phyloP scores from a whole-genome alignment of 78 protist genomes.

The Thecamonas trahens region DNA sequence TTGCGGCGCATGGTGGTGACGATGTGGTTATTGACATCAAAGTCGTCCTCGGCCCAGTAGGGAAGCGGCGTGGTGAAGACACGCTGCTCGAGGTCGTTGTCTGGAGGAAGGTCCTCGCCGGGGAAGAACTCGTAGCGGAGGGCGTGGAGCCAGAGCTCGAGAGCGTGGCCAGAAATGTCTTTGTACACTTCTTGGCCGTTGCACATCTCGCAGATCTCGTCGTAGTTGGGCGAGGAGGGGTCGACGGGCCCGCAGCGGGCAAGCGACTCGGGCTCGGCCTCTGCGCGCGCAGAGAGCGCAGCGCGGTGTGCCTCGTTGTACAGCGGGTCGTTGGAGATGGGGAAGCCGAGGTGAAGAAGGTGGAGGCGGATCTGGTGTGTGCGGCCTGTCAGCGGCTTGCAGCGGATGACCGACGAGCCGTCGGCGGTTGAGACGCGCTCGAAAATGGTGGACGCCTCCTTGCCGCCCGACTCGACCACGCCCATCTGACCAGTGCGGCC shows the following conservation, averaged over 20 bases:
- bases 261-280: not conserved
- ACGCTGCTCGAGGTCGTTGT: not conserved
- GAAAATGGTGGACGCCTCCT: conserved; percentile 22
- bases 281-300: not conserved
- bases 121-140: not conserved
- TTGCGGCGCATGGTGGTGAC: no score
- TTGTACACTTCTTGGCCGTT: not conserved
- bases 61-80: not conserved
- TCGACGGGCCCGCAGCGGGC: not conserved
- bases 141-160: not conserved
- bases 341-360: conserved; percentile 51
- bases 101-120: no score
- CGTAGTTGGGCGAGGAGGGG: no score
- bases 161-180: not conserved
- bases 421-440: conserved; percentile 17
- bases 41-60: not conserved
- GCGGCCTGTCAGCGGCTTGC: conserved; percentile 75
- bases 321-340: conserved; percentile 72
- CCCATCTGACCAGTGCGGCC: conserved; percentile 10
- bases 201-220: not conserved
- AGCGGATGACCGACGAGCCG: not conserved
- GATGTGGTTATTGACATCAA: not conserved
- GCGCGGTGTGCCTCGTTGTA: conserved; percentile 15
- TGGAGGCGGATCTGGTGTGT: conserved; percentile 89
- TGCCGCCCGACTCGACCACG: conserved; percentile 27